Evolutionary conservation across 2,329 filamentous ascomycete species (phyloP).

Genomic region (Fusarium lateritium): DNA sequence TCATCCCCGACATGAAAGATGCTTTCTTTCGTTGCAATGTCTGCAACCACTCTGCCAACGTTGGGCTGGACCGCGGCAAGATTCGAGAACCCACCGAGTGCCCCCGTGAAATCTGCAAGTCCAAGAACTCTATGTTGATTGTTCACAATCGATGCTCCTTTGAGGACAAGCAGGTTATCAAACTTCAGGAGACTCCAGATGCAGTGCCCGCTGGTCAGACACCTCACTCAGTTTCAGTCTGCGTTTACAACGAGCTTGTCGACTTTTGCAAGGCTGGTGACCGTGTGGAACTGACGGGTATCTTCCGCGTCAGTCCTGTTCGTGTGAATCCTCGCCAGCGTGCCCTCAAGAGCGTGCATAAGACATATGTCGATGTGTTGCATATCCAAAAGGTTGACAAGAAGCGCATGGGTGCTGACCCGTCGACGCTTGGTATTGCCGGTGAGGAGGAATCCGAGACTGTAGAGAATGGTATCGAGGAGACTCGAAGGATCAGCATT

Average conservation of each 20-base stretch:
- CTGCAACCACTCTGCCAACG: slow-evolving; percentile 91
- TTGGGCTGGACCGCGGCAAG: slow-evolving; percentile 94
- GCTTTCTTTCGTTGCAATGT: slow-evolving; percentile 97
- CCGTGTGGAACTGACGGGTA: slow-evolving; percentile 93
- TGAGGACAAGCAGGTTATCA: slow-evolving; percentile 98
- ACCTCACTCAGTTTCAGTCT: slow-evolving; percentile 95
- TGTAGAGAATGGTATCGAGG: slow-evolving; percentile 82
- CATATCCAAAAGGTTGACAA: slow-evolving; percentile 98
- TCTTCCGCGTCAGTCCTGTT: slow-evolving; percentile 95
- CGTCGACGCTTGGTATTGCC: slow-evolving; percentile 87
- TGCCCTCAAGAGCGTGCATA: slow-evolving; percentile 95
- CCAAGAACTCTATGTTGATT: slow-evolving; percentile 97
- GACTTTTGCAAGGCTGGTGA: slow-evolving; percentile 99
- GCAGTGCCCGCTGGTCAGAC: slow-evolving; percentile 96
- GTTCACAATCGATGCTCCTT: slow-evolving; percentile 96
- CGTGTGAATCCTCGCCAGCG: slow-evolving; percentile 94
- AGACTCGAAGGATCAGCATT: slow-evolving; percentile 84
- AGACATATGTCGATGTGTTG: slow-evolving; percentile 95
- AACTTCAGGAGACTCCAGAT: slow-evolving; percentile 97
- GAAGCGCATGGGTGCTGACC: slow-evolving; percentile 91
- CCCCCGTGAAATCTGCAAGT: slow-evolving; percentile 83
- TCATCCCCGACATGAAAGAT: slow-evolving; percentile 99
- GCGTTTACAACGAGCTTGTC: slow-evolving; percentile 96
- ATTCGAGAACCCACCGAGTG: slow-evolving; percentile 95
- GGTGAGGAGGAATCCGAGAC: slow-evolving; percentile 76